Percentiles rank a stretch among this genome's conserved stretches.
These are phyloP conservation scores for Solanum pinnatisectum DNA, from an alignment of 257 asterid genomes.

Conservation along the genomic window DNA sequence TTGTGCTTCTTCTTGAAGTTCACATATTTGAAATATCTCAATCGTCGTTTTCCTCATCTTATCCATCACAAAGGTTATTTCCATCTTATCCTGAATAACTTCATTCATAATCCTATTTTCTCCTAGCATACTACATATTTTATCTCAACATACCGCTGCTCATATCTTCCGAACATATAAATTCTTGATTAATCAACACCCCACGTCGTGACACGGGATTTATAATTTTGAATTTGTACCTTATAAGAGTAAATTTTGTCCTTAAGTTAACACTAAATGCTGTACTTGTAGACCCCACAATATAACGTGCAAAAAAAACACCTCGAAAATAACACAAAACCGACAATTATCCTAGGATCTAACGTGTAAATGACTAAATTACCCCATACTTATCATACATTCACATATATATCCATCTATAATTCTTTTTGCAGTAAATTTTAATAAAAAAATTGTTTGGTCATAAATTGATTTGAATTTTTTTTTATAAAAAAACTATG, in stretches of 20 bases:
- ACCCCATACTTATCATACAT: background rate
- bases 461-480: too few species aligned
- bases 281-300: background rate
- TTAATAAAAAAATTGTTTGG: too few species aligned
- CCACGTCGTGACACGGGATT: fast-evolving
- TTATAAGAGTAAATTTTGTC: background rate
- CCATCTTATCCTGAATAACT: background rate
- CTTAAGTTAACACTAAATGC: background rate
- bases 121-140: background rate
- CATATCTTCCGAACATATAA: too few species aligned
- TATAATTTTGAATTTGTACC: background rate
- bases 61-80: fast-evolving
- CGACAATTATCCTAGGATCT: background rate
- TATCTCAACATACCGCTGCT: background rate
- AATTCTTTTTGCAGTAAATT: background rate
- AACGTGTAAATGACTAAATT: background rate
- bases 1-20: background rate
- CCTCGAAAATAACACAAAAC: background rate
- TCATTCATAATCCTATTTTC: too few species aligned
- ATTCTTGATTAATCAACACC: background rate
- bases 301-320: background rate
- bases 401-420: background rate
- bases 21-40: too few species aligned
- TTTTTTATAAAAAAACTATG: too few species aligned
- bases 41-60: background rate